Percentiles rank a stretch among this genome's conserved stretches.
Conservation (phyloP, 805 yeast genomes). For the Spathaspora gorwiae region DNA sequence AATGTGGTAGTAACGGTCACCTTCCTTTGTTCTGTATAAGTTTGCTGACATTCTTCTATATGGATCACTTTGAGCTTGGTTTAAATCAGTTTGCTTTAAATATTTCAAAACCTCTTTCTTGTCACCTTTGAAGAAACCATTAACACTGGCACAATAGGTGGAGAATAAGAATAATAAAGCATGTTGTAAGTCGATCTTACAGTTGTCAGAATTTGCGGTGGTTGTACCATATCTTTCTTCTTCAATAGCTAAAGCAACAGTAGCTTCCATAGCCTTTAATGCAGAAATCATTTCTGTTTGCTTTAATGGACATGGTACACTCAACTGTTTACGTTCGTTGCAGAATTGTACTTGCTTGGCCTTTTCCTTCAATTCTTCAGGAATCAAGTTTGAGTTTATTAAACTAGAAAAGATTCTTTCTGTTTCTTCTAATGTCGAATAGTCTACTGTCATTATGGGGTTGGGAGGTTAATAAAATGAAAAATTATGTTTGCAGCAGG, state of each 20-base stretch:
- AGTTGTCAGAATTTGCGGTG: conserved; percentile 1
- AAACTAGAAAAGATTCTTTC: conserved; percentile 8
- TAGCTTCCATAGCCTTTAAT: conserved; percentile 19
- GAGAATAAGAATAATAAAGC: conserved; percentile 25
- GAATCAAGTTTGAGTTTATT: conserved; percentile 7
- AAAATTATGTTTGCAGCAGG: too few relatives aligned
- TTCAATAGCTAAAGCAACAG: conserved; percentile 14
- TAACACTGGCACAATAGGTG: conserved; percentile 27
- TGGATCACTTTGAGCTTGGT: conserved; percentile 9
- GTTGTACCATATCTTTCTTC: conserved; percentile 12
- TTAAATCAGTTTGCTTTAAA: conserved; percentile 8
- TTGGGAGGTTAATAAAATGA: too few relatives aligned
- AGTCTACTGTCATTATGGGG: conserved; percentile 3
- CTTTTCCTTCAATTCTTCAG: conserved; percentile 11
- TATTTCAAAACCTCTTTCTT: conserved; percentile 10
- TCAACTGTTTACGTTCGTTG: conserved; percentile 9
- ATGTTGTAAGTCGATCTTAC: conserved; percentile 18
- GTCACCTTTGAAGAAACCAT: conserved; percentile 23
- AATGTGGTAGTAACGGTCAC: conserved; percentile 20
- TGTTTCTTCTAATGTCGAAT: conserved; percentile 11
- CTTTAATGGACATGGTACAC: conserved; percentile 22
- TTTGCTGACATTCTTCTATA: conserved; percentile 31
- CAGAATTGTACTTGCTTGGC: conserved; percentile 8
- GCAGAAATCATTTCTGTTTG: conserved; percentile 20
- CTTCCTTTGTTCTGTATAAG: conserved; percentile 27